phyloP scores from a whole-genome alignment of 352 stramenopile species.

The Phytophthora sojae region DNA sequence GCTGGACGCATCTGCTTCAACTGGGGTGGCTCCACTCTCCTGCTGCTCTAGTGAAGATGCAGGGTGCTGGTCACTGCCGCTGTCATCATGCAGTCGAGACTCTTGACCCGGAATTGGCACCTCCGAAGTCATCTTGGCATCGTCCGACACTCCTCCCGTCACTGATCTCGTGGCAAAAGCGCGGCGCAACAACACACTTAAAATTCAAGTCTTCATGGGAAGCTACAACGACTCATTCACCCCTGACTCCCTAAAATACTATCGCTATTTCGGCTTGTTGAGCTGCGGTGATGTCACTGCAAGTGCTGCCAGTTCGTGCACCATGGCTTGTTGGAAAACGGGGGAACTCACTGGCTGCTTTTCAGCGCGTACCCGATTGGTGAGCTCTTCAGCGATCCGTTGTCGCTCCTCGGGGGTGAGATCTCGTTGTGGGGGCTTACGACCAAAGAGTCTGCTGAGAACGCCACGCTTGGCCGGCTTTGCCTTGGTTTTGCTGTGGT shows the following conservation, averaged over 20 bases:
- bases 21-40: neutral
- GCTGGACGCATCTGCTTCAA: neutral
- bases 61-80: neutral
- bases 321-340: slow-evolving; percentile 57
- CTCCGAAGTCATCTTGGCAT: slow-evolving; percentile 35
- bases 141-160: neutral
- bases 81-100: slow-evolving; percentile 12
- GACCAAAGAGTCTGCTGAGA: slow-evolving; percentile 34
- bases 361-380: slow-evolving; percentile 37
- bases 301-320: slow-evolving; percentile 50
- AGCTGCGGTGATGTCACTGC: slow-evolving; percentile 9
- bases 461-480: slow-evolving; percentile 31
- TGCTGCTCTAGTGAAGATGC: neutral
- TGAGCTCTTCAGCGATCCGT: slow-evolving; percentile 46
- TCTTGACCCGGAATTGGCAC: slow-evolving; percentile 6
- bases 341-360: slow-evolving; percentile 62
- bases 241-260: slow-evolving; percentile 19
- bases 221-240: slow-evolving; percentile 2
- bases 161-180: neutral
- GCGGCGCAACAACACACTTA: neutral
- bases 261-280: slow-evolving; percentile 37
- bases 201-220: slow-evolving; percentile 3
- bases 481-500: neutral
- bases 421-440: slow-evolving; percentile 12
- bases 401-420: slow-evolving; percentile 48